Evolutionary conservation across 345 rosid species (phyloP), one percentile per base, ranked within the genome.

Genomic region (Microcos paniculata): DNA sequence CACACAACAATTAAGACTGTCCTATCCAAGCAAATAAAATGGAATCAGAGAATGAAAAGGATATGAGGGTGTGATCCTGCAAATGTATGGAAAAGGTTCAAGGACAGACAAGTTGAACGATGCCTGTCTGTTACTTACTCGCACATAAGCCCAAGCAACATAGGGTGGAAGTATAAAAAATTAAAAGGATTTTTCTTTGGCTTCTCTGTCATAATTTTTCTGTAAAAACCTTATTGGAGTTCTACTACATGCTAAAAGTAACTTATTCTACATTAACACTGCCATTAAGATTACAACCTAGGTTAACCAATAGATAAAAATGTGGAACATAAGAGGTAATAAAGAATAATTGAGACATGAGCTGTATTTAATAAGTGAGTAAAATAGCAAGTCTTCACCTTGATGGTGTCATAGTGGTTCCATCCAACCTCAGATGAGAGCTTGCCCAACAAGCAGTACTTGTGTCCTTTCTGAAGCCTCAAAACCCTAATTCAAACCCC

Each of bases 381-480:
- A 58, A 30, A 55, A 40, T 13, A 45, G 10, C 5, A 21, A 55
- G 23, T 49, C 21, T 83, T 72, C 45, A 94, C 97, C 90, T 76
- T 94, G 78, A 94, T 92, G 70, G 89, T 92, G 62, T 92, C 98
- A 67, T 90, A 90, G 65, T 90, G 88, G 83, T 94, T 94, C 97
- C 97, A 94, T 33, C 97, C 93, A 70, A 94, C 97, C 76, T 90
- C 90, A 9, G 94, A 87, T 48, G 98, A 90, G 2, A 94, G 80
- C 53, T 80, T 82, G 4, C 97, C 96, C 85, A 92, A 74, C 81
- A 90, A 80, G 82, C 97, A 92, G 81, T 89, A 90, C 65, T 90
- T 91, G 82, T 91, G 98, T 13, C 98, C 97, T 75, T 81, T 85
- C 65, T 89, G 94, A 56, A 94, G 98, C 87, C 97, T 94, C 94